phyloP scores from a whole-genome alignment of 305 asterid genomes.

The Solanum aculeatissimum region DNA sequence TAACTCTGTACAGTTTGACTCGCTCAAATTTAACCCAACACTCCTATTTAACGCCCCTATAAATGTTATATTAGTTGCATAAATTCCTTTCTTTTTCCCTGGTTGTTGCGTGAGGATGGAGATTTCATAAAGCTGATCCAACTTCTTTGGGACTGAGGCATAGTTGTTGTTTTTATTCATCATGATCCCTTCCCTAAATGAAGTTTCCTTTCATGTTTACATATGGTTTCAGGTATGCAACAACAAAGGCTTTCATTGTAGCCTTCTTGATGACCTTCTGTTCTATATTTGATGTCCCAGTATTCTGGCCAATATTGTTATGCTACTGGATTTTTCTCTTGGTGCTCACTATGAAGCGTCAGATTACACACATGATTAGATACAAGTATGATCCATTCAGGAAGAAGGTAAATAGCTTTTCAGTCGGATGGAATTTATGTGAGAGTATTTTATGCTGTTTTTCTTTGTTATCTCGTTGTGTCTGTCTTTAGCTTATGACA shows the following conservation, averaged over 20 bases:
- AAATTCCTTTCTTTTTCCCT: background rate
- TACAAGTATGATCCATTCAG: slow-evolving; percentile 80
- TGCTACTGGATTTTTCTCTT: slow-evolving; percentile 86
- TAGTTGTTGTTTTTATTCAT: background rate
- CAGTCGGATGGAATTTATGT: background rate
- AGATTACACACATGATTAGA: slow-evolving; percentile 80
- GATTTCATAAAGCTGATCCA: background rate
- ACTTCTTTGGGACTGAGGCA: background rate
- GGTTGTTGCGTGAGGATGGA: background rate
- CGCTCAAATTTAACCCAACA: background rate
- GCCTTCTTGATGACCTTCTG: slow-evolving; percentile 82
- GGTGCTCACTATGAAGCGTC: slow-evolving; percentile 81
- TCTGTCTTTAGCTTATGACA: background rate
- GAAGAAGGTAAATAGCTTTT: slow-evolving; percentile 44
- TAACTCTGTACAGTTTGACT: background rate
- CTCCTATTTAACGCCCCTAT: background rate
- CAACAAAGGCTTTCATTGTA: slow-evolving; percentile 72
- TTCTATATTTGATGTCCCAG: slow-evolving; percentile 79
- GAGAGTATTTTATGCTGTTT: background rate
- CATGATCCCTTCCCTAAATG: background rate
- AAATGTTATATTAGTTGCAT: background rate
- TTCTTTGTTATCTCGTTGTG: background rate
- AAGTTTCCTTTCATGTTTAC: background rate
- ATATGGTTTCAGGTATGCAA: slow-evolving; percentile 62
- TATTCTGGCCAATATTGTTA: slow-evolving; percentile 82